A percentile compares a stretch with the other conserved stretches of the same genome.
phyloP scores from a whole-genome alignment of 2,329 filamentous ascomycete genomes.

The Pyrenochaeta sp. region DNA sequence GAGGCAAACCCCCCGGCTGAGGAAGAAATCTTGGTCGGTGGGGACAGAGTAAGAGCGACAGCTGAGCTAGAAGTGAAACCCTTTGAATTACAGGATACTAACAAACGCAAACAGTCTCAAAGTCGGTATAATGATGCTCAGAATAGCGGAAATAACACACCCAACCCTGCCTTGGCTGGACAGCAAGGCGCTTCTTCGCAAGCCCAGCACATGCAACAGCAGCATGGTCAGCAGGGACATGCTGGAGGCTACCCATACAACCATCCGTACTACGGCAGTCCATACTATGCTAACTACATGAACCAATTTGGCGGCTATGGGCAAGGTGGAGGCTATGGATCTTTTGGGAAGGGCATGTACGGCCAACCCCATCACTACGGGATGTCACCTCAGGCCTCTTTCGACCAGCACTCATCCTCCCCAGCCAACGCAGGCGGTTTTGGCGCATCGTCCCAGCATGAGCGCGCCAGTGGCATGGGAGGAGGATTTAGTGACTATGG shows the following conservation, averaged over 20 bases:
- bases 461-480: slow-evolving; percentile 55
- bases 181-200: slow-evolving; percentile 62
- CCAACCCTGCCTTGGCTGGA: slow-evolving; percentile 74
- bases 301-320: slow-evolving; percentile 67
- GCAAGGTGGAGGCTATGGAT: slow-evolving; percentile 58
- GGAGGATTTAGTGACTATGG: slow-evolving; percentile 67
- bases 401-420: slow-evolving; percentile 70
- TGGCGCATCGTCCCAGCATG: slow-evolving; percentile 56
- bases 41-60: slow-evolving; percentile 11
- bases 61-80: slow-evolving; percentile 5
- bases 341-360: slow-evolving; percentile 69
- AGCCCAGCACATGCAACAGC: slow-evolving; percentile 56
- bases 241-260: slow-evolving; percentile 56
- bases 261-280: slow-evolving; percentile 70
- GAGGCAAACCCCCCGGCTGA: slow-evolving; percentile 2
- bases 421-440: slow-evolving; percentile 67
- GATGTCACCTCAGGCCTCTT: slow-evolving; percentile 64
- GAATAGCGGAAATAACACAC: slow-evolving; percentile 89
- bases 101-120: slow-evolving; percentile 56
- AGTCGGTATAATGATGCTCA: slow-evolving; percentile 79
- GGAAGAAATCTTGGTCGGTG: slow-evolving; percentile 7
- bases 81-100: slow-evolving; percentile 13
- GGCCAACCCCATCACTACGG: slow-evolving; percentile 69
- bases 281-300: slow-evolving; percentile 70
- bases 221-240: slow-evolving; percentile 53